Evolutionary conservation across 495 filamentous ascomycete genomes (phyloP).

Genomic region (Xylaria castorea): DNA sequence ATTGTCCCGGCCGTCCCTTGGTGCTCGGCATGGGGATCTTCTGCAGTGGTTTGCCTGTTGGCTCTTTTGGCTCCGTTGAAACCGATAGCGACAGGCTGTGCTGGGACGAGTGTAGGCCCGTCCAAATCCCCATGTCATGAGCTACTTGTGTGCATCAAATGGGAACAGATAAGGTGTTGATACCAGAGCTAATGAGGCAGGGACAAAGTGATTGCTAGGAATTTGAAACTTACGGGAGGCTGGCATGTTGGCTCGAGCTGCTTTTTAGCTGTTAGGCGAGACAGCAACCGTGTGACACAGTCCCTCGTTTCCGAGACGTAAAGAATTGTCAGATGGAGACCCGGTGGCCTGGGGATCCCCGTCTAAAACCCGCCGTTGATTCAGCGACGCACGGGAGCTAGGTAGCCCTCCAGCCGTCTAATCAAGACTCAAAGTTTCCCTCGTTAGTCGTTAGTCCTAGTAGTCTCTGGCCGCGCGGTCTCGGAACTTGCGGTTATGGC

Average conservation of each 20-base stretch:
- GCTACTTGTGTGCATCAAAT: not conserved
- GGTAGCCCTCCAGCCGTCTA: not conserved
- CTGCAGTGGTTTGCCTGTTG: conserved; percentile 4
- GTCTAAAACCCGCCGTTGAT: conserved; percentile 19
- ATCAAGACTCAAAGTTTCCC: not conserved
- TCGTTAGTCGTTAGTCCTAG: not conserved
- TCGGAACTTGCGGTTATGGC: conserved; percentile 12
- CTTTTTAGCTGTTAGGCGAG: conserved; percentile 11
- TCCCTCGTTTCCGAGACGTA: conserved; percentile 18
- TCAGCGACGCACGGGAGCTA: conserved; percentile 16
- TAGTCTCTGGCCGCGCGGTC: conserved; percentile 17
- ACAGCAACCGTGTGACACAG: conserved; percentile 20
- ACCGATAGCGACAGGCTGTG: conserved; percentile 17
- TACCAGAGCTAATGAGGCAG: not conserved
- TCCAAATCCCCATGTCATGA: conserved; percentile 17
- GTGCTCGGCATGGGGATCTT: conserved; percentile 1
- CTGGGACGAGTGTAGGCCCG: not conserved
- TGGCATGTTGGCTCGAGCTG: conserved; percentile 14
- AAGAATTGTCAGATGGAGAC: conserved; percentile 28
- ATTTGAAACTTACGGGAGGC: conserved; percentile 25
- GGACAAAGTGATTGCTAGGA: conserved; percentile 14
- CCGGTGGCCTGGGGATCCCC: conserved; percentile 25
- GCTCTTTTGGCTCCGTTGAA: not conserved
- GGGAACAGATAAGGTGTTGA: not conserved
- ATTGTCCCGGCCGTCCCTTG: conserved; percentile 33